Percentiles rank a stretch among this genome's conserved stretches.
phyloP scores from a whole-genome alignment of 805 yeast genomes.

The Lipomyces mesembrius region DNA sequence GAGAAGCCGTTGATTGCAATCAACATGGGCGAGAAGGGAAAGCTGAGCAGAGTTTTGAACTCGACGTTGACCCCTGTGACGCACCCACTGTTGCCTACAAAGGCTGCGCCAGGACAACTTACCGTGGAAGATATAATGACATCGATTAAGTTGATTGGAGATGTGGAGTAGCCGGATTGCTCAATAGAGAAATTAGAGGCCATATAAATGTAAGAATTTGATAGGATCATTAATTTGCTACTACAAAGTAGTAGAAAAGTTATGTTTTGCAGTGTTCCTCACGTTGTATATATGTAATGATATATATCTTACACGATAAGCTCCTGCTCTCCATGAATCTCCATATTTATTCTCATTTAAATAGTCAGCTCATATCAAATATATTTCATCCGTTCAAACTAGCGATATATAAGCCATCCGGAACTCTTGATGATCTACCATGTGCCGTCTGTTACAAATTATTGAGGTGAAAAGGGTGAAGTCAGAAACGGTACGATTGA shows the following conservation, averaged over 20 bases:
- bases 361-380: not conserved
- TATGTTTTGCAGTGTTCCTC: not conserved
- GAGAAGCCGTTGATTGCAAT: slow-evolving; percentile 75
- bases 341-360: not conserved
- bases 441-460: not conserved
- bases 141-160: slow-evolving; percentile 39
- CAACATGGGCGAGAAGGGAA: slow-evolving; percentile 79
- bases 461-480: not conserved
- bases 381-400: not conserved
- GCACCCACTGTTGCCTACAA: slow-evolving; percentile 64
- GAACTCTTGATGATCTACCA: not conserved
- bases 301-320: not conserved
- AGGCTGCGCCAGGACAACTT: slow-evolving; percentile 83
- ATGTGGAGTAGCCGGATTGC: slow-evolving; percentile 2
- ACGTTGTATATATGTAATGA: not conserved
- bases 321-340: not conserved
- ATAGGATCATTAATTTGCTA: not conserved
- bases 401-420: not conserved
- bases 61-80: slow-evolving; percentile 82
- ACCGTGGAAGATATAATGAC: slow-evolving; percentile 60
- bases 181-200: not conserved
- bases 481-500: slow-evolving; percentile 1
- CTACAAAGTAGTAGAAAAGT: not conserved
- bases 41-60: slow-evolving; percentile 78
- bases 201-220: not conserved